These are phyloP conservation scores for Alternaria dauci DNA, from an alignment of 2,329 filamentous ascomycete species.

Conservation along the genomic window DNA sequence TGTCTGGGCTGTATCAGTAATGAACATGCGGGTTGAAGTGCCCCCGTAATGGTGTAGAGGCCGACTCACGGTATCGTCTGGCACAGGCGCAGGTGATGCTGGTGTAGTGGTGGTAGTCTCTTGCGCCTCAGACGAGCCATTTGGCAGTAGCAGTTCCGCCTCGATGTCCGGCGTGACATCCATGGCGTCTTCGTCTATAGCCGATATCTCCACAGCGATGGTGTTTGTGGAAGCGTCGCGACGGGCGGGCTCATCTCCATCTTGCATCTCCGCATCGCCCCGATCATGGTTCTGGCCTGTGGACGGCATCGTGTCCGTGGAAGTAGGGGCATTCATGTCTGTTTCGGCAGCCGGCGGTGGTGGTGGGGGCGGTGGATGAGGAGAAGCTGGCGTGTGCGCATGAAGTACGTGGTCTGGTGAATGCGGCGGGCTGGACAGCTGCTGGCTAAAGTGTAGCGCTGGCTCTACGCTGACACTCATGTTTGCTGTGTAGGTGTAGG, in stretches of 20 bases:
- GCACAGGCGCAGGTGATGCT: slow-evolving; percentile 28
- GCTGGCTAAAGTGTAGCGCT: slow-evolving; percentile 50
- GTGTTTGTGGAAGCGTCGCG: slow-evolving; percentile 21
- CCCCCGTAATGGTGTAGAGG: background rate
- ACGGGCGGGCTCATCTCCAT: slow-evolving; percentile 28
- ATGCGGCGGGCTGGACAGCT: slow-evolving; percentile 42
- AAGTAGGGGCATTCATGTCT: slow-evolving; percentile 48
- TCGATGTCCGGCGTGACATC: slow-evolving; percentile 49
- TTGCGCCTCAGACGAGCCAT: slow-evolving; percentile 28
- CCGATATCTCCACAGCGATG: slow-evolving; percentile 41
- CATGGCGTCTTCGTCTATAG: slow-evolving; percentile 50
- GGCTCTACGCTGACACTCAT: slow-evolving; percentile 54
- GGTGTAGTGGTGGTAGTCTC: slow-evolving; percentile 23
- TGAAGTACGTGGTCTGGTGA: slow-evolving; percentile 42
- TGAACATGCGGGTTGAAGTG: background rate
- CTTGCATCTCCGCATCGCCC: slow-evolving; percentile 48
- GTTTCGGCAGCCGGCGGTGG: slow-evolving; percentile 35
- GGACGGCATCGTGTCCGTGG: slow-evolving; percentile 41
- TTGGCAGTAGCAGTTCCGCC: slow-evolving; percentile 34
- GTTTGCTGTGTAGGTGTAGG: slow-evolving; percentile 24
- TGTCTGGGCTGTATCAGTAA: slow-evolving; percentile 14
- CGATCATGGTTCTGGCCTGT: slow-evolving; percentile 49
- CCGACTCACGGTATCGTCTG: slow-evolving; percentile 27
- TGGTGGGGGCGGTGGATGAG: slow-evolving; percentile 26
- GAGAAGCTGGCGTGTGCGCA: slow-evolving; percentile 35